These are phyloP conservation scores for Verticillium tricorpus DNA, from an alignment of 2,329 filamentous ascomycete species.

Conservation along the genomic window DNA sequence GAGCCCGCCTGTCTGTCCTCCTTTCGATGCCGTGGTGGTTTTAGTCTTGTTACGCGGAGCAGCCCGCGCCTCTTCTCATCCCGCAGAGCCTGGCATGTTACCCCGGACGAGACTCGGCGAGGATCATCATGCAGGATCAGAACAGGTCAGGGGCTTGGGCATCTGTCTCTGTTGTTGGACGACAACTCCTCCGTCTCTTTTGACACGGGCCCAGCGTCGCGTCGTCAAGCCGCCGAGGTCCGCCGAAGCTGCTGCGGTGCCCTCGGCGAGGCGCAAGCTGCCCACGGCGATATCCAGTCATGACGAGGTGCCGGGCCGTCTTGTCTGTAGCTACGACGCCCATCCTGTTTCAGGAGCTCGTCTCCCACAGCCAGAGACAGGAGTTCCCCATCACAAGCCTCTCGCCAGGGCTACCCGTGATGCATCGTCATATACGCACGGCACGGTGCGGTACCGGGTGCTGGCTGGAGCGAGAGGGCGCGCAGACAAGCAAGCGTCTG, in stretches of 20 bases:
- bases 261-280: conserved; percentile 3
- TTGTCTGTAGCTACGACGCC: conserved; percentile 7
- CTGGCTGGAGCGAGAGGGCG: neutral
- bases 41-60: neutral
- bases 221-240: neutral
- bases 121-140: neutral
- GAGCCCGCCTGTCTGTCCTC: neutral
- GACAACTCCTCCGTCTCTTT: too few relatives aligned
- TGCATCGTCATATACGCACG: conserved; percentile 8
- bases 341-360: conserved; percentile 12
- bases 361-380: conserved; percentile 10
- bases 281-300: conserved; percentile 5
- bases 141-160: conserved; percentile 6
- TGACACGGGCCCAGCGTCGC: neutral
- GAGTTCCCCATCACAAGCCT: conserved; percentile 1
- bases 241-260: conserved; percentile 1
- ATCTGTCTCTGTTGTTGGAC: neutral
- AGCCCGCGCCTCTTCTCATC: neutral
- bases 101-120: neutral
- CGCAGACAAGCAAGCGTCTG: neutral
- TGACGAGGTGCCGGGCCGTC: neutral
- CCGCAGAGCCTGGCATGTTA: neutral
- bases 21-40: neutral
- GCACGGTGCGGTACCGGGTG: neutral
- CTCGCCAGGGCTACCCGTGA: conserved; percentile 3